Percentiles rank a stretch among this genome's conserved stretches.
Conservation (phyloP, 768 basidiomycete genomes). For the Rhodotorula diobovata region DNA sequence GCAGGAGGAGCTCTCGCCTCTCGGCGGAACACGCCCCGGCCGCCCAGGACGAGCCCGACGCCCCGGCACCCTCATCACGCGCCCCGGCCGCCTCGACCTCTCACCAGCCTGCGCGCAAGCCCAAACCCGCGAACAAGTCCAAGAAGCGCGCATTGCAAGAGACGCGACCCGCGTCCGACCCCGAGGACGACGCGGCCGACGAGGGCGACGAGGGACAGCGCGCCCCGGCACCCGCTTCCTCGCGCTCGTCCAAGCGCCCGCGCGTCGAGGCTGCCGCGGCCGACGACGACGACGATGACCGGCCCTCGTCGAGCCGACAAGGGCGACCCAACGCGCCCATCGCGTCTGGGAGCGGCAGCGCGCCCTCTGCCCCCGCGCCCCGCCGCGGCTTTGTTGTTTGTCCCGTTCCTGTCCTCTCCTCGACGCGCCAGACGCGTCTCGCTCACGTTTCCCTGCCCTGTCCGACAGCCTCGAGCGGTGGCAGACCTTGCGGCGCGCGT, state of each 20-base stretch:
- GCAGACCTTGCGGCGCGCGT: slow-evolving; percentile 1
- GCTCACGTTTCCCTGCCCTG: neutral
- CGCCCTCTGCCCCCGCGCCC: neutral
- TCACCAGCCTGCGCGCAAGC: neutral
- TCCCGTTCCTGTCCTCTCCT: neutral
- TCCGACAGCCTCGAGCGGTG: slow-evolving; percentile 24
- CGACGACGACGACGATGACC: neutral
- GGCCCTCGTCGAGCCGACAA: no score
- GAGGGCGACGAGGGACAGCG: neutral
- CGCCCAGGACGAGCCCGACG: neutral
- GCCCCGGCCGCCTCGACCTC: neutral
- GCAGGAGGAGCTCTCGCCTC: neutral
- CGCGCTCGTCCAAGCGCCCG: neutral
- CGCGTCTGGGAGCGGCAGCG: neutral
- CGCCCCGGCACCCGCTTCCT: neutral
- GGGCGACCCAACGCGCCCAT: neutral
- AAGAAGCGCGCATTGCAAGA: neutral
- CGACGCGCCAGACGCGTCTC: slow-evolving; percentile 1
- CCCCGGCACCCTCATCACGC: neutral
- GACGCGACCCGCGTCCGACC: neutral
- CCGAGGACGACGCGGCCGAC: slow-evolving; percentile 1
- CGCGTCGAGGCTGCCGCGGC: neutral
- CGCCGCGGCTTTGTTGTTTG: slow-evolving; percentile 24
- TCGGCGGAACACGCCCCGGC: neutral
- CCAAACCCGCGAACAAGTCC: neutral